Conservation (phyloP, 768 basidiomycete species). For the Calocybe indica region DNA sequence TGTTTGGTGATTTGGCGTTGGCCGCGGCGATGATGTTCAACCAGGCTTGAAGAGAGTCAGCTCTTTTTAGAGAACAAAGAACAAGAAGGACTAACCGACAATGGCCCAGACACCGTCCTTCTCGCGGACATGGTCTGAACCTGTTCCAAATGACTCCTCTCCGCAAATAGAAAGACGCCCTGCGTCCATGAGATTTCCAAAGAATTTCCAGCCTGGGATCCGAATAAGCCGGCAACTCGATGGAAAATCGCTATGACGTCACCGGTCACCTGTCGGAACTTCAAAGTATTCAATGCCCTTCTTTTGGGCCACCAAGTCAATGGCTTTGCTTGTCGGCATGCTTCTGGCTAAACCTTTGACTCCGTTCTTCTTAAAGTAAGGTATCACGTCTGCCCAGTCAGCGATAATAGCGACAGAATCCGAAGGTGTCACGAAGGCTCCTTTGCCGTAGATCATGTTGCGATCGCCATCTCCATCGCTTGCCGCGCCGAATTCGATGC, state of each 20-base stretch:
- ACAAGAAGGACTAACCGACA: constrained; percentile 52
- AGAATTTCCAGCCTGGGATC: constrained; percentile 93
- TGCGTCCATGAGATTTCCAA: constrained; percentile 99
- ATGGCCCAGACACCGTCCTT: constrained; percentile 99
- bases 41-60: constrained; percentile 61
- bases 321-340: constrained; percentile 97
- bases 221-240: background rate
- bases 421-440: constrained; percentile 95
- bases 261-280: constrained; percentile 80
- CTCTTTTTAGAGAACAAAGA: constrained; percentile 2
- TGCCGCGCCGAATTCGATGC: constrained; percentile 92
- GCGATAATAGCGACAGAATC: constrained; percentile 99
- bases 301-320: constrained; percentile 92
- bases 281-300: constrained; percentile 93
- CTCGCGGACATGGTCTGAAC: constrained; percentile 99
- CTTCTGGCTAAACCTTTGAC: constrained; percentile 94
- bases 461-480: constrained; percentile 97
- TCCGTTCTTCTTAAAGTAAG: constrained; percentile 87
- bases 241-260: background rate
- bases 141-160: constrained; percentile 98
- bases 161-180: constrained; percentile 97
- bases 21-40: constrained; percentile 93
- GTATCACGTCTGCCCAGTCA: constrained; percentile 89
- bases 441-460: constrained; percentile 99
- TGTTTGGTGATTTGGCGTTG: constrained; percentile 66